These are phyloP conservation scores for Acidomyces sp. DNA, from an alignment of 495 filamentous ascomycete genomes.

Conservation along the genomic window DNA sequence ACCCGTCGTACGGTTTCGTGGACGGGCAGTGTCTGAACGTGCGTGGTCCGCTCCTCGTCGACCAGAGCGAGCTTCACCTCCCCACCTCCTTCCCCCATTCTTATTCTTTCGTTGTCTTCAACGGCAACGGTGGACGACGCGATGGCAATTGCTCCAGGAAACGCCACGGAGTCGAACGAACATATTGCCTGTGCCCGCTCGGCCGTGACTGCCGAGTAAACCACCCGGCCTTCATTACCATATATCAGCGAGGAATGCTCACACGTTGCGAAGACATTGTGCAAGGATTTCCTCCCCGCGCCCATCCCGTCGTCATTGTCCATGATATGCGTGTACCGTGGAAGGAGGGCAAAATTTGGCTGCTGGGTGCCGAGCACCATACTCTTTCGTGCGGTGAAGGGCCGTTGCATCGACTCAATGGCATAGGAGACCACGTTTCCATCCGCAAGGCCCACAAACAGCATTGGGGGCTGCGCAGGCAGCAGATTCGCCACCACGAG, in stretches of 20 bases:
- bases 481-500: conserved; percentile 66
- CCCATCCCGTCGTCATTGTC: no score
- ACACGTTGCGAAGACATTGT: conserved; percentile 83
- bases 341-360: conserved; percentile 64
- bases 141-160: conserved; percentile 65
- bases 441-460: conserved; percentile 91
- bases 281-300: conserved; percentile 24
- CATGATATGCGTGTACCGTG: no score
- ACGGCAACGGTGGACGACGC: conserved; percentile 54
- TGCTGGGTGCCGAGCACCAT: conserved; percentile 79
- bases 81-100: no score
- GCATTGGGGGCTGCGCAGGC: conserved; percentile 46
- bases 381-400: conserved; percentile 59
- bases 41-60: conserved; percentile 73
- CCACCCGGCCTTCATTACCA: conserved; percentile 68
- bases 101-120: no score
- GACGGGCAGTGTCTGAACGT: conserved; percentile 66
- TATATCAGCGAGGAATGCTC: conserved; percentile 92
- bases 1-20: conserved; percentile 76
- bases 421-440: conserved; percentile 80
- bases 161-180: conserved; percentile 68
- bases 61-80: conserved; percentile 72
- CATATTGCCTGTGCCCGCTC: conserved; percentile 71
- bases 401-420: conserved; percentile 43
- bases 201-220: conserved; percentile 92